Base-by-base conservation (phyloP, 176 grass and related monocot genomes). In the Avena insularis region DNA sequence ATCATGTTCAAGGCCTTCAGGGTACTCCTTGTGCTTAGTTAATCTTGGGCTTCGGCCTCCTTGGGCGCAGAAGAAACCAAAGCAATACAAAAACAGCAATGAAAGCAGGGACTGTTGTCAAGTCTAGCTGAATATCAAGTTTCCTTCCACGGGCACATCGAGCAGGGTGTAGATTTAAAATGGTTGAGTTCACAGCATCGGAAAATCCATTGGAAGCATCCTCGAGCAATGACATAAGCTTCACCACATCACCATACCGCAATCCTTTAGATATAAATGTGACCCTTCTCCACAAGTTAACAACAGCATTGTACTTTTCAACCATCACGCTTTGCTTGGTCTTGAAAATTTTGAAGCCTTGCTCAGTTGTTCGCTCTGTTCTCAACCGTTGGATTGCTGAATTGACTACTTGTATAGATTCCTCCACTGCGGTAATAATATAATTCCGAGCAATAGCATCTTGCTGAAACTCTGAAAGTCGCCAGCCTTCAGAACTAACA, bases 1-100 rank as follows among this genome's bases (percentile, higher is more conserved):
- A 4, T 51, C 49, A 14, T 51, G 51, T 54, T 54, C 50, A 53
- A 53, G 50, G 50, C 50, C 40, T 13, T 4, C 51, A 14, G 14
- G 50, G 51, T 12, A 43, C 5, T 43, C 5, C 40, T 43, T 43
- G 43, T 12, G 11, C 53, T 97, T 79, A 98, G 86, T 99, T 99
- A 66, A 99, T 96, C 90, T 99, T 99, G 33, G 97, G 94, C 76
- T 99, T 99, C 45, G 97, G 77, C 25, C 94, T 82, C 83, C 92
- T 94, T 56, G 97, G 94, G 74, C 87, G 90, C 38, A 99, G 87
- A 77, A 99, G 87, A 88, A 99, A 91, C 92, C 97, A 99, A 75
- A 99, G 90, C 72, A 99, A 85, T 51, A 76, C 87, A 90, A 98
- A 94, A 62, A 98, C 97, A 12, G 87, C 69, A 25, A 96, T 9